Evolutionary conservation across 2,329 filamentous ascomycete genomes (phyloP).

Genomic region (Stachybotrys echinatus): DNA sequence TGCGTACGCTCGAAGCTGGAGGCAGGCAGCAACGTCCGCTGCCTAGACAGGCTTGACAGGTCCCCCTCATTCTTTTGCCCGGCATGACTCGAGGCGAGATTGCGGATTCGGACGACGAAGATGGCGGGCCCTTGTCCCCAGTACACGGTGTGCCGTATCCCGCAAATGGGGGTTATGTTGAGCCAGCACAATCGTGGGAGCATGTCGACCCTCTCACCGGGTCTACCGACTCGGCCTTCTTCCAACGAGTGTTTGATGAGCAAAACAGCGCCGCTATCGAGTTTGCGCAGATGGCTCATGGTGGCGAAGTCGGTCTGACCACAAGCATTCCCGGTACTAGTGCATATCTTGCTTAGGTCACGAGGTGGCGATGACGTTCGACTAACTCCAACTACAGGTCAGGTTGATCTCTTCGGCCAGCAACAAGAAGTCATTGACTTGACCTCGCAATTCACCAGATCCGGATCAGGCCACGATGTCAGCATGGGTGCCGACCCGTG

Average conservation of each 20-base stretch:
- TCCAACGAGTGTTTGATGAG: constrained; percentile 41
- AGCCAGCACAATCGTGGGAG: constrained; percentile 14
- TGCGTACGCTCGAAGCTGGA: no score
- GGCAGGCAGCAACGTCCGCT: background rate
- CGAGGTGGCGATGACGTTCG: no score
- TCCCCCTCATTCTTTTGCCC: background rate
- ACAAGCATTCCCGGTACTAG: no score
- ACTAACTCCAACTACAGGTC: no score
- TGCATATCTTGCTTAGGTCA: no score
- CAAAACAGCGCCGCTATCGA: constrained; percentile 29
- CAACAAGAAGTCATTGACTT: no score
- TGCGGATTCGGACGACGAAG: constrained; percentile 35
- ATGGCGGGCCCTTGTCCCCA: constrained; percentile 14
- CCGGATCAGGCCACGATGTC: no score
- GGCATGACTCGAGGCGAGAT: constrained; percentile 18
- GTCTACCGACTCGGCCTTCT: constrained; percentile 44
- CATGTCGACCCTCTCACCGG: constrained; percentile 22
- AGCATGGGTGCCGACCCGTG: background rate
- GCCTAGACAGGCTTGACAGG: background rate
- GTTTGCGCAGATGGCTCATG: constrained; percentile 7
- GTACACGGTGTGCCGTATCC: constrained; percentile 7
- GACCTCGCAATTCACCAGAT: no score
- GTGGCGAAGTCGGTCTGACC: background rate
- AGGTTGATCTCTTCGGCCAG: no score
- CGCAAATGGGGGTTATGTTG: constrained; percentile 3